Conservation (phyloP, 768 basidiomycete genomes). For the Fomitopsis pulvina region DNA sequence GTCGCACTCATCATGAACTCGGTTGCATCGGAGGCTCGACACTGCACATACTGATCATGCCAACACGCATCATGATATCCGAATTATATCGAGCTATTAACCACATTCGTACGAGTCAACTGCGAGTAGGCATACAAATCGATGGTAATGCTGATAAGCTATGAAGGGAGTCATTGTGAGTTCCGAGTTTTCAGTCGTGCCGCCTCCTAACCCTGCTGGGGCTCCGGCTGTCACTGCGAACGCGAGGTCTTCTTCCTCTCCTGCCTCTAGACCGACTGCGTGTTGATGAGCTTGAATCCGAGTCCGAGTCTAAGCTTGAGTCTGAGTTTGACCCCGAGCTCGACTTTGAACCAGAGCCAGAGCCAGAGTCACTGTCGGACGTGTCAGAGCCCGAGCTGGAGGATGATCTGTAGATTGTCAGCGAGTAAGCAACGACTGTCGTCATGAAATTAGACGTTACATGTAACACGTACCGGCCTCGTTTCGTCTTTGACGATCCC, state of each 20-base stretch:
- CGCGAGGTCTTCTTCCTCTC: slow-evolving; percentile 12
- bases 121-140: not conserved
- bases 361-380: slow-evolving; percentile 18
- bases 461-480: slow-evolving; percentile 25
- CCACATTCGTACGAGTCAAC: not conserved
- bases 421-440: no score
- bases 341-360: slow-evolving; percentile 21
- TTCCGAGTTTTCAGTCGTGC: not conserved
- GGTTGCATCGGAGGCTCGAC: slow-evolving; percentile 39
- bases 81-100: not conserved
- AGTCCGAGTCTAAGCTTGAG: slow-evolving; percentile 40
- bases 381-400: slow-evolving; percentile 7
- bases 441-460: not conserved
- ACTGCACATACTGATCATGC: slow-evolving; percentile 6
- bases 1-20: slow-evolving; percentile 93
- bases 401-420: slow-evolving; percentile 6
- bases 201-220: slow-evolving; percentile 10
- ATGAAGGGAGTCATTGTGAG: not conserved
- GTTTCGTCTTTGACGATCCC: slow-evolving; percentile 19
- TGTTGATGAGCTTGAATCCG: slow-evolving; percentile 28
- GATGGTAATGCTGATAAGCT: not conserved
- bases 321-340: slow-evolving; percentile 29
- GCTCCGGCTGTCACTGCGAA: slow-evolving; percentile 14
- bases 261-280: slow-evolving; percentile 6
- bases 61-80: not conserved